phyloP scores from a whole-genome alignment of 2,329 filamentous ascomycete genomes.

The Pseudovirgaria hyperparasitica region DNA sequence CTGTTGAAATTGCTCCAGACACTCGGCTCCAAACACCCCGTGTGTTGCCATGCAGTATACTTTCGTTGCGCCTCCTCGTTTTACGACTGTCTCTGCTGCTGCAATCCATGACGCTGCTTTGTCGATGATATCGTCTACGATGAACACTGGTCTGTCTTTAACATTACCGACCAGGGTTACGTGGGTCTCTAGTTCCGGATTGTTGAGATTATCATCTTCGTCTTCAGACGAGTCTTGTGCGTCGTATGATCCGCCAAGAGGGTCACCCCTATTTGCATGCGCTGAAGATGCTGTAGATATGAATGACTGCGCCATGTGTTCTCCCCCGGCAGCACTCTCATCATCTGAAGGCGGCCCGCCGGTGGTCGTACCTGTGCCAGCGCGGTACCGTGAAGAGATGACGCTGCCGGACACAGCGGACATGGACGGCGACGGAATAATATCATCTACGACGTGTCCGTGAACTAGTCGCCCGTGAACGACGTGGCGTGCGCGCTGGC shows the following conservation, averaged over 20 bases:
- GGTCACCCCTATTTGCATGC: constrained; percentile 31
- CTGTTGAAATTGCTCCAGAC: constrained; percentile 75
- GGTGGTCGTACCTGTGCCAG: too few relatives aligned
- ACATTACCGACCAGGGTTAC: constrained; percentile 97
- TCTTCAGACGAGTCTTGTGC: constrained; percentile 76
- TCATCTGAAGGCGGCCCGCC: constrained; percentile 34
- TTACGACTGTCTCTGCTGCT: constrained; percentile 90
- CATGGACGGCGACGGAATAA: constrained; percentile 66
- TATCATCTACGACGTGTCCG: constrained; percentile 89
- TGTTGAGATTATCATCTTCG: constrained; percentile 78
- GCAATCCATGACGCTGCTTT: constrained; percentile 95
- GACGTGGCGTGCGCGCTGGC: constrained; percentile 64
- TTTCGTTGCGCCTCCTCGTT: constrained; percentile 78
- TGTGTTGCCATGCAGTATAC: constrained; percentile 98
- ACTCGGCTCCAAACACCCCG: constrained; percentile 83
- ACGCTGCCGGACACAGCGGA: constrained; percentile 49
- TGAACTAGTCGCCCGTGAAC: constrained; percentile 84
- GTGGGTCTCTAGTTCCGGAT: constrained; percentile 77
- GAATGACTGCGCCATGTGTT: constrained; percentile 73
- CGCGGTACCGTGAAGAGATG: constrained; percentile 30
- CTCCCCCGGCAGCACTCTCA: constrained; percentile 44
- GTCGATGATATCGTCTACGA: constrained; percentile 98
- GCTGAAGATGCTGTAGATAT: constrained; percentile 71
- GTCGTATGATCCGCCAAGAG: constrained; percentile 74
- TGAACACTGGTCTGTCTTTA: constrained; percentile 73